A percentile compares a stretch with the other conserved stretches of the same genome.
phyloP scores from a whole-genome alignment of 345 rosid species.

The Rhodomyrtus tomentosa region DNA sequence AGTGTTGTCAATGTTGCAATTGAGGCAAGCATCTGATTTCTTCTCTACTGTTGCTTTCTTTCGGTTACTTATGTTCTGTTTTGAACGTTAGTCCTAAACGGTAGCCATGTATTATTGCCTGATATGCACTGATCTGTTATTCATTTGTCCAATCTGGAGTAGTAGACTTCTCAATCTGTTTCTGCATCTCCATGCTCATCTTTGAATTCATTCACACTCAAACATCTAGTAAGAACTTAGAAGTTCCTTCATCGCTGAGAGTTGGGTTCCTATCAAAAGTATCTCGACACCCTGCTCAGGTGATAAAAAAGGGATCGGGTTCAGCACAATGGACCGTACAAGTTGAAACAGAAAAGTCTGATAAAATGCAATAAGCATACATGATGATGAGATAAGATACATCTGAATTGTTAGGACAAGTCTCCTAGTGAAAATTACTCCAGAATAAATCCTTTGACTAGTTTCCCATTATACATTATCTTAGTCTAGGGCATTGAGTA shows the following conservation, averaged over 20 bases:
- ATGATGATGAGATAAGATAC: not conserved
- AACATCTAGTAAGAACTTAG: not conserved
- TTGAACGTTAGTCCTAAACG: not conserved
- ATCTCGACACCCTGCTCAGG: not conserved
- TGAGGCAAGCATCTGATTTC: slow-evolving; percentile 25
- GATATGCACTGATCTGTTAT: not conserved
- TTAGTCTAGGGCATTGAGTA: not conserved
- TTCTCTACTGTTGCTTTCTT: not conserved
- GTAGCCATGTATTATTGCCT: not conserved
- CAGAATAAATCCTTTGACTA: not conserved
- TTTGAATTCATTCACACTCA: not conserved
- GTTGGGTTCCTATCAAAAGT: not conserved
- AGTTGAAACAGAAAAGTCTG: not conserved
- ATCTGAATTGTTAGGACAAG: not conserved
- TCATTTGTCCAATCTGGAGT: not conserved
- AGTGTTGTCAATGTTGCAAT: slow-evolving; percentile 24
- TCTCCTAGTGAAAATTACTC: not conserved
- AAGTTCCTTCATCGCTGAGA: not conserved
- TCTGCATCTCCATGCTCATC: not conserved
- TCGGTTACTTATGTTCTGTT: not conserved
- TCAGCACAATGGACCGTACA: not conserved
- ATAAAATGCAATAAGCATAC: not conserved
- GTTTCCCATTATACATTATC: not conserved
- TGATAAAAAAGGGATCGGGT: not conserved
- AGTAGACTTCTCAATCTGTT: not conserved